A percentile compares a stretch with the other conserved stretches of the same genome.
These are phyloP conservation scores for Jamesozyma piceae DNA, from an alignment of 805 yeast species.

Conservation along the genomic window DNA sequence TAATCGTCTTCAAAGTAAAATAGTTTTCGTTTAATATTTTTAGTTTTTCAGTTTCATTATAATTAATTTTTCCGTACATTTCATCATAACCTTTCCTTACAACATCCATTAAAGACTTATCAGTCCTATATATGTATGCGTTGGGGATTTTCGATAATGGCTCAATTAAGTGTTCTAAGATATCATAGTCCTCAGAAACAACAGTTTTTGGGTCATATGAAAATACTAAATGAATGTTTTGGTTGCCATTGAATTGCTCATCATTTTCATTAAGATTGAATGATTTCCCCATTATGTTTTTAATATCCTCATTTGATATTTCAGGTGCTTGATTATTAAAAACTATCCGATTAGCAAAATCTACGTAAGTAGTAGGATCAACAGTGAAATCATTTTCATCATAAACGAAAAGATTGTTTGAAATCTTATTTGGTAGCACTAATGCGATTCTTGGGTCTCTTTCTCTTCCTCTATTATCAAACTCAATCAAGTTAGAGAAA, in stretches of 20 bases:
- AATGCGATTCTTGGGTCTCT: conserved; percentile 38
- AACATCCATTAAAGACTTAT: conserved; percentile 36
- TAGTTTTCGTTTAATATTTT: conserved; percentile 37
- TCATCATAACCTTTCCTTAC: conserved; percentile 33
- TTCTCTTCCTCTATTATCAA: conserved; percentile 9
- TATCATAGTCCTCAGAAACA: conserved; percentile 48
- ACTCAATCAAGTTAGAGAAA: conserved; percentile 28
- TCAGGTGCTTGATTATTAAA: conserved; percentile 38
- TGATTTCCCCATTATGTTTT: conserved; percentile 12
- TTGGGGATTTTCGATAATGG: conserved; percentile 52
- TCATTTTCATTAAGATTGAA: conserved; percentile 13
- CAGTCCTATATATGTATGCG: conserved; percentile 43
- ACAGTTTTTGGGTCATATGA: conserved; percentile 41
- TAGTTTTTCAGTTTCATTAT: conserved; percentile 30
- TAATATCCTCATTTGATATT: conserved; percentile 12
- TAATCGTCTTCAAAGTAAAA: conserved; percentile 42
- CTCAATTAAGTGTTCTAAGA: conserved; percentile 52
- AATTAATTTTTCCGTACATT: conserved; percentile 37
- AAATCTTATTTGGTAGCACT: conserved; percentile 41
- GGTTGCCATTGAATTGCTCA: conserved; percentile 11
- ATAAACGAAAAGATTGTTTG: conserved; percentile 22
- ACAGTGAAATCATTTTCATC: conserved; percentile 14
- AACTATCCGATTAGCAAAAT: conserved; percentile 40
- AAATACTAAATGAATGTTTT: conserved; percentile 40
- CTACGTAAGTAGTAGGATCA: conserved; percentile 28